These are phyloP conservation scores for Lecanosticta acicola DNA, from an alignment of 2,329 filamentous ascomycete species.

Conservation along the genomic window DNA sequence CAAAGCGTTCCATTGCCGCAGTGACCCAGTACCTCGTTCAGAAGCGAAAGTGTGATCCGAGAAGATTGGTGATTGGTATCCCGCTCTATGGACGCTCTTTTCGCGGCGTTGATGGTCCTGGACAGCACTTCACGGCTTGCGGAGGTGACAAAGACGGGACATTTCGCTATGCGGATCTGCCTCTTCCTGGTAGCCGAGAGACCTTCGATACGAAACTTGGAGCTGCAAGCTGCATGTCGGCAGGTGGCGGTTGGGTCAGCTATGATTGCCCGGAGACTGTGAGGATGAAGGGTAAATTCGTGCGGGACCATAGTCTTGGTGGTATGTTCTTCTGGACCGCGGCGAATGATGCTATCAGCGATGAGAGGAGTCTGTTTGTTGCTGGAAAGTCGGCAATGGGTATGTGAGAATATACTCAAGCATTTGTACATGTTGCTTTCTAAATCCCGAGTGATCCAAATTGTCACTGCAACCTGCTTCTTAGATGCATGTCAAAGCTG, in stretches of 20 bases:
- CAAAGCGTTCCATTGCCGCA: not conserved
- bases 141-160: not conserved
- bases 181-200: not conserved
- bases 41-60: not conserved
- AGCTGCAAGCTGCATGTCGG: not conserved
- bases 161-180: not conserved
- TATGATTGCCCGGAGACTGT: not conserved
- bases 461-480: no score
- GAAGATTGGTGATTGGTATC: not conserved
- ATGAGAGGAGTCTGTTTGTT: no score
- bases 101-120: not conserved
- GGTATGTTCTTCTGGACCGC: slow-evolving; percentile 2
- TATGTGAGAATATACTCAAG: no score
- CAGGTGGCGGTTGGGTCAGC: not conserved
- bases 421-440: no score
- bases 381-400: no score
- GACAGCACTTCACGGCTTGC: not conserved
- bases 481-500: no score
- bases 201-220: not conserved
- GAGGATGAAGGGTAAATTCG: not conserved
- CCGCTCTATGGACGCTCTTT: not conserved
- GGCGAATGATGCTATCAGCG: no score
- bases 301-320: not conserved
- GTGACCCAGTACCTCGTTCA: not conserved
- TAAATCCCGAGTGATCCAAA: no score